phyloP scores from a whole-genome alignment of 306 rosid genomes.

The Prunus mume region DNA sequence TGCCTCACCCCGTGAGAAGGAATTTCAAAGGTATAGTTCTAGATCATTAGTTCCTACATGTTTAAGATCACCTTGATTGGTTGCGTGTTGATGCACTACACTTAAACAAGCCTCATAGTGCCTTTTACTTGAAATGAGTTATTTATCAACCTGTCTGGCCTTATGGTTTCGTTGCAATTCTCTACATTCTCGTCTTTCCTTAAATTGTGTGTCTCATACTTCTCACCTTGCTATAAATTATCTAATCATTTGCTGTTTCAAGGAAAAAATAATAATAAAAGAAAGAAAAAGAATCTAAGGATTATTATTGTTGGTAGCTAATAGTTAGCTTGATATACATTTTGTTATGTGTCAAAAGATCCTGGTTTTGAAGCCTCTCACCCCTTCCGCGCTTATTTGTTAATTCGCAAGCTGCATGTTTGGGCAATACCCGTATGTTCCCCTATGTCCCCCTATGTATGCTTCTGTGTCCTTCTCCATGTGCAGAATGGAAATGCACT shows the following conservation, averaged over 20 bases:
- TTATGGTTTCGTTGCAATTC: neutral
- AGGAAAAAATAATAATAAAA: too few species aligned
- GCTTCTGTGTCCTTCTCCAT: neutral
- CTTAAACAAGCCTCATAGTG: neutral
- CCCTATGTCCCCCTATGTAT: too few species aligned
- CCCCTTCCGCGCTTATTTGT: neutral
- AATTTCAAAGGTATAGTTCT: slow-evolving; percentile 62
- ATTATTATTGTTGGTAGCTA: too few species aligned
- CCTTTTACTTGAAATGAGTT: neutral
- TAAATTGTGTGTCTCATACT: neutral
- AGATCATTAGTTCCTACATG: slow-evolving; percentile 11
- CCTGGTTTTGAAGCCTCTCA: neutral
- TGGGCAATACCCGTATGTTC: neutral
- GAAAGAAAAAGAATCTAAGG: too few species aligned
- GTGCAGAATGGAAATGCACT: neutral
- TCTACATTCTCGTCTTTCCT: neutral
- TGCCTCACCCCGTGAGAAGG: slow-evolving; percentile 65
- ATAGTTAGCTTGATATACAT: neutral
- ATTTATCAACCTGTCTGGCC: neutral
- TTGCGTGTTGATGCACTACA: neutral
- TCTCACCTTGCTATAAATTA: neutral
- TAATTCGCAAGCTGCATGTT: neutral
- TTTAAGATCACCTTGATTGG: slow-evolving; percentile 13
- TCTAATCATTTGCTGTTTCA: neutral
- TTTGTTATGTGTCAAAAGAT: too few species aligned